These are phyloP conservation scores for Lactifluus piperatus DNA, from an alignment of 768 basidiomycete species.

Conservation along the genomic window DNA sequence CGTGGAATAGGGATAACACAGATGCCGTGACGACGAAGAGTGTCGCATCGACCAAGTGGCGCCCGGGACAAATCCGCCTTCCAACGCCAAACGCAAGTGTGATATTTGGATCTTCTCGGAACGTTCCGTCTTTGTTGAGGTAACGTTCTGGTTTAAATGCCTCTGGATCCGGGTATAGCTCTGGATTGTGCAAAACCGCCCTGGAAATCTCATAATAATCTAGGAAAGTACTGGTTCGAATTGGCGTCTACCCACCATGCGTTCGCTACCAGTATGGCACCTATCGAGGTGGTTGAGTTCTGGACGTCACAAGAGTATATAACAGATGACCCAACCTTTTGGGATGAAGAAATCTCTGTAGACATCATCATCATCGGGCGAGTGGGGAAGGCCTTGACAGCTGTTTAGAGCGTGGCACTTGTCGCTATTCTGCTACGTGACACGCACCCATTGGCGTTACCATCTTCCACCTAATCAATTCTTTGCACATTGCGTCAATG, in stretches of 20 bases:
- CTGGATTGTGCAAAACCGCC: constrained; percentile 4
- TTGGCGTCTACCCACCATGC: background rate
- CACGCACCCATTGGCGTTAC: background rate
- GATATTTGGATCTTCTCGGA: background rate
- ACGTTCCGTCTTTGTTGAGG: background rate
- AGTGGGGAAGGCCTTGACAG: background rate
- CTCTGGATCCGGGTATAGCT: constrained; percentile 7
- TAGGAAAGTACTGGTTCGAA: background rate
- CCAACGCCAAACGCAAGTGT: background rate
- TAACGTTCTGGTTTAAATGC: background rate
- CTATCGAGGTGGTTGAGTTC: background rate
- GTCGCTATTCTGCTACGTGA: background rate
- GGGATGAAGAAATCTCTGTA: constrained; percentile 10
- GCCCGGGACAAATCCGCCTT: constrained; percentile 8
- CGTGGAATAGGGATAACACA: background rate
- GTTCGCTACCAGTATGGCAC: background rate
- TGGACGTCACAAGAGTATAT: background rate
- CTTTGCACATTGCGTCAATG: constrained; percentile 10
- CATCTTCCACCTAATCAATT: constrained; percentile 2
- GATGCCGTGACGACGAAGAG: constrained; percentile 3
- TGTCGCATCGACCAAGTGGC: constrained; percentile 5
- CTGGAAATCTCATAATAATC: background rate
- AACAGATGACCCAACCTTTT: constrained; percentile 5
- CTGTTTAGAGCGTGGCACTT: background rate
- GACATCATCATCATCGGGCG: constrained; percentile 1